A percentile compares a stretch with the other conserved stretches of the same genome.
Evolutionary conservation across 2,329 filamentous ascomycete species (phyloP).

Genomic region (Triangularia verruculosa): DNA sequence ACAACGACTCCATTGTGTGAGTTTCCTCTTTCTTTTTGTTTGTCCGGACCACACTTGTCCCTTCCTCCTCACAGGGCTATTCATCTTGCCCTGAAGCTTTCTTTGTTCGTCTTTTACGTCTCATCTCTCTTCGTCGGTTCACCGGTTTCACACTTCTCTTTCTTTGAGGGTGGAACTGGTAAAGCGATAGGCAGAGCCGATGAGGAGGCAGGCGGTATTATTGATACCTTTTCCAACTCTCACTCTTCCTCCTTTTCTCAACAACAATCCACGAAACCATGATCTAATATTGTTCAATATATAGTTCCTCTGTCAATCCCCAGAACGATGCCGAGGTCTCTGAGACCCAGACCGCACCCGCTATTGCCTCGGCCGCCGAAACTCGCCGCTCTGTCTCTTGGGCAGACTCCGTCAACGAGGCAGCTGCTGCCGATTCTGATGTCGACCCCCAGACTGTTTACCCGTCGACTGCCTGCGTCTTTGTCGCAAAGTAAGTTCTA

Average conservation of each 20-base stretch:
- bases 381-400: neutral
- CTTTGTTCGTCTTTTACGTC: neutral
- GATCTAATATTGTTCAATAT: neutral
- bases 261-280: neutral
- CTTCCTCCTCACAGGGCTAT: neutral
- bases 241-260: neutral
- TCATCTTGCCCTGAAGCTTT: neutral
- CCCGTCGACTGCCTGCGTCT: conserved; percentile 57
- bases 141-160: neutral
- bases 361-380: too few relatives aligned
- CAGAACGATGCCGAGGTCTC: neutral
- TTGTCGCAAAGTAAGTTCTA: conserved; percentile 64
- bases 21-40: neutral
- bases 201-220: neutral
- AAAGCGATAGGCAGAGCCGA: neutral
- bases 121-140: neutral
- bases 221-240: neutral
- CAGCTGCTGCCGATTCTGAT: conserved; percentile 17
- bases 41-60: neutral
- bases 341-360: too few relatives aligned
- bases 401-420: neutral
- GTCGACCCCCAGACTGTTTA: conserved; percentile 53
- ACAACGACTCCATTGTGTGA: neutral
- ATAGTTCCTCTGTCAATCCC: neutral
- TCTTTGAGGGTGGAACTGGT: neutral